Evolutionary conservation across 306 rosid species (phyloP).

Genomic region (Sechiopsis laciniata): DNA sequence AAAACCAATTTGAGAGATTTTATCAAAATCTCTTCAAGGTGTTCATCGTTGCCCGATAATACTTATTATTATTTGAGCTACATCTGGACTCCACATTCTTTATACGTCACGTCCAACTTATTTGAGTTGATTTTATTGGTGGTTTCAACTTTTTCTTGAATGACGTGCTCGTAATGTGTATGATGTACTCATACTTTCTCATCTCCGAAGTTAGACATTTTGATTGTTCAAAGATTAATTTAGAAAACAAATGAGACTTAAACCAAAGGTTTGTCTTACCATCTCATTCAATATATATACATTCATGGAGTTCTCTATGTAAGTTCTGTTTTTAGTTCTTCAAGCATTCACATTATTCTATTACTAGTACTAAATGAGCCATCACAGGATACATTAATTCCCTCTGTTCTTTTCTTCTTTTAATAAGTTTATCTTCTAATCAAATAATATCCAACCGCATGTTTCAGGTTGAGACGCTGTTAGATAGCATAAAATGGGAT

Average conservation of each 20-base stretch:
- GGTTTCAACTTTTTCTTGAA: not conserved
- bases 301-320: too few relatives aligned
- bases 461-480: conserved; percentile 57
- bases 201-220: not conserved
- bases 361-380: not conserved
- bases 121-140: not conserved
- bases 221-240: not conserved
- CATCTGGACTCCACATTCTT: conserved; percentile 39
- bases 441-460: conserved; percentile 11
- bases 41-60: conserved; percentile 45
- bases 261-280: not conserved
- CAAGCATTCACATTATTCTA: not conserved
- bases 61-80: conserved; percentile 42
- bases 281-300: not conserved
- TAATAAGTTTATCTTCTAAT: not conserved
- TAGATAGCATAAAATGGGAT: conserved; percentile 78
- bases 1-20: not conserved
- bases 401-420: not conserved
- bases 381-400: not conserved
- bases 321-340: not conserved
- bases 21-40: conserved; percentile 33
- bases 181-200: not conserved
- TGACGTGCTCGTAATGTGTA: not conserved
- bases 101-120: not conserved
- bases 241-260: not conserved